Conservation (phyloP, 176 grass and related monocot species). For the Ananas comosus region DNA sequence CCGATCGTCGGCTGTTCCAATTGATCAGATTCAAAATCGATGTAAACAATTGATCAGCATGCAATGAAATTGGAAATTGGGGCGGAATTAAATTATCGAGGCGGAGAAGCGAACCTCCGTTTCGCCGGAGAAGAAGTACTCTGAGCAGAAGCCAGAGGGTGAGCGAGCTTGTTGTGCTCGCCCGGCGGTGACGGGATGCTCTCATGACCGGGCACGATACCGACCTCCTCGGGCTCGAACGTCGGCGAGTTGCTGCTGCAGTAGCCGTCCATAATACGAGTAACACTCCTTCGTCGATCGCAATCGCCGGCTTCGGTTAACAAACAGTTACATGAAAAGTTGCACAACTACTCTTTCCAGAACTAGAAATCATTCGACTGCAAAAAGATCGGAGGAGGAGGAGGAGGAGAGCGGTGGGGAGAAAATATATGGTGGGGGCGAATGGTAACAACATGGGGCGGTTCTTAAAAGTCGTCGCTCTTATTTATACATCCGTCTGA, state of each 20-base stretch:
- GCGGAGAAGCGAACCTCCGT: constrained; percentile 46
- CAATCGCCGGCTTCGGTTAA: neutral
- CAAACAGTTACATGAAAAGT: neutral
- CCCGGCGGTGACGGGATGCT: constrained; percentile 4
- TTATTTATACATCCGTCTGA: too few relatives aligned
- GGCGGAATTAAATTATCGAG: neutral
- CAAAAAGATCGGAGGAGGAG: too few relatives aligned
- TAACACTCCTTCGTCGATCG: neutral
- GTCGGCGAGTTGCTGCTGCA: constrained; percentile 51
- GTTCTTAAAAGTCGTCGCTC: too few relatives aligned
- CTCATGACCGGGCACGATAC: constrained; percentile 17
- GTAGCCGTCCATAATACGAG: constrained; percentile 43
- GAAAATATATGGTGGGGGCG: constrained; percentile 3
- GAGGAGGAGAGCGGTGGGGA: constrained; percentile 9
- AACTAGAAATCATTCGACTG: neutral
- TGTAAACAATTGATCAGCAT: neutral
- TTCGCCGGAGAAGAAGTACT: constrained; percentile 33
- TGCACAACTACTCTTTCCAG: neutral
- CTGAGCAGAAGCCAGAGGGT: constrained; percentile 30
- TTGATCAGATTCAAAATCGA: neutral
- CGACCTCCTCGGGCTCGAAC: constrained; percentile 62
- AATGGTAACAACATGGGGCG: constrained; percentile 37
- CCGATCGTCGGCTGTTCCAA: constrained; percentile 56
- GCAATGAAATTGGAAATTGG: neutral
- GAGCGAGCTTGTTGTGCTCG: constrained; percentile 27